Base-by-base conservation (phyloP, 352 stramenopile species). In the Pythium myriotylum region DNA sequence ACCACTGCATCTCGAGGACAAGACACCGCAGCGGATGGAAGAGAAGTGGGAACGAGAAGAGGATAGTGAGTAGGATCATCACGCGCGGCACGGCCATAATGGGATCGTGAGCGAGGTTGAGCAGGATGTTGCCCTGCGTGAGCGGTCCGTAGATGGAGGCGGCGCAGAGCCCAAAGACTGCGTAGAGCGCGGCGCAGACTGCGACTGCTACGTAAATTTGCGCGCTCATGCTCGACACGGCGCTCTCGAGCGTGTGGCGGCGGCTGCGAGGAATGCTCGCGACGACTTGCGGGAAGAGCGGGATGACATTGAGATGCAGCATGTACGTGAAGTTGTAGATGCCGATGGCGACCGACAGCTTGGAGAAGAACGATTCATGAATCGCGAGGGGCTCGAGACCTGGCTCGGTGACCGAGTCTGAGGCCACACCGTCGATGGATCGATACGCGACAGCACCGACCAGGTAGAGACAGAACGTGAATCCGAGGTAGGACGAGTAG, bases 241-340 rank as follows among this genome's bases (percentile, higher is more conserved):
- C 58, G 70, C 68, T 22, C 53, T 62, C 46, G 41, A 69, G 54
- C 26, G 29, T 23, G 32, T 56, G 20, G 17, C 50, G 14, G 17
- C 46, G 33, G 43, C 51, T 40, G 10, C 40, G 52, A 23, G 46
- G 40, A 26, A 55, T 59, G 22, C 45, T 68, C 2, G 60, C 52
- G 37, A 89, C 74, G 14, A 89, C 65, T 46, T 90, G 82, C 3
- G 73, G 76, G 10, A 89, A 70, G 9, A 92, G 59, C 24, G 84
- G 84, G 54, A 92, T 86, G 47, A 92, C 79, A 45, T 92, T 92
- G 48, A 92, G 54, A 20, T 92, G 84, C 39, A 91, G 67, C 79
- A 92, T 90, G 62, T 91, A 92, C 8, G 81, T 87, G 57, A 91
- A 93, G 56, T 93, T 93, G 74, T 91, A 93, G 54, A 93, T 89